Evolutionary conservation across 805 yeast genomes (phyloP).

Genomic region (Hanseniaspora occidentalis): DNA sequence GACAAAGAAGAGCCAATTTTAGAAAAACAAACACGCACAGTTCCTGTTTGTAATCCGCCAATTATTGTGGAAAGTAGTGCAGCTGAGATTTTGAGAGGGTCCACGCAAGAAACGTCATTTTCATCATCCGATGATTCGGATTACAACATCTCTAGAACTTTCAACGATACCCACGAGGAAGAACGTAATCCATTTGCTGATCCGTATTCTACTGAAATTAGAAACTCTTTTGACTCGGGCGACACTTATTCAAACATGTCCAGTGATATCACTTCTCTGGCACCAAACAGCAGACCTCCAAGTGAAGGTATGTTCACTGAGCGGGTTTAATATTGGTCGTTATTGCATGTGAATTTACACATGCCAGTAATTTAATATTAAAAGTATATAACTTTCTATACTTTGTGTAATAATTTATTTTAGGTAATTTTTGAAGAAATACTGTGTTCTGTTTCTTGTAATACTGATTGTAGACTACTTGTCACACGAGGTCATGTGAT

Average conservation of each 20-base stretch:
- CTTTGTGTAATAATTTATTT: too few species aligned
- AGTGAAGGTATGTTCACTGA: not conserved
- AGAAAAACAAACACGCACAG: not conserved
- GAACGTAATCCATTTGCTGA: not conserved
- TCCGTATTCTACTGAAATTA: too few species aligned
- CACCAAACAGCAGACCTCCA: not conserved
- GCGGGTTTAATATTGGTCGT: not conserved
- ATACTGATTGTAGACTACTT: too few species aligned
- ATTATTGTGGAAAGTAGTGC: constrained; percentile 6
- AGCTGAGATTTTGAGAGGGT: constrained; percentile 4
- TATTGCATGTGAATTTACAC: not conserved
- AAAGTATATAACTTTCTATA: too few species aligned
- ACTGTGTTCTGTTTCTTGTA: too few species aligned
- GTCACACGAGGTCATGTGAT: too few species aligned
- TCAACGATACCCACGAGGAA: not conserved
- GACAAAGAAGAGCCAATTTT: not conserved
- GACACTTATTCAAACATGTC: not conserved
- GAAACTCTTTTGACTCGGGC: not conserved
- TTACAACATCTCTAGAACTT: not conserved
- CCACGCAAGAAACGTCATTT: not conserved
- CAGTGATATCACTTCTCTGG: not conserved
- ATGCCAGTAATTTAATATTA: constrained; percentile 2
- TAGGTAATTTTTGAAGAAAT: too few species aligned
- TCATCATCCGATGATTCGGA: not conserved
- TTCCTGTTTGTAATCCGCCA: constrained; percentile 1